Percentiles rank a stretch among this genome's conserved stretches.
Evolutionary conservation across 345 rosid genomes (phyloP).

Genomic region (Bruguiera gymnorhiza): DNA sequence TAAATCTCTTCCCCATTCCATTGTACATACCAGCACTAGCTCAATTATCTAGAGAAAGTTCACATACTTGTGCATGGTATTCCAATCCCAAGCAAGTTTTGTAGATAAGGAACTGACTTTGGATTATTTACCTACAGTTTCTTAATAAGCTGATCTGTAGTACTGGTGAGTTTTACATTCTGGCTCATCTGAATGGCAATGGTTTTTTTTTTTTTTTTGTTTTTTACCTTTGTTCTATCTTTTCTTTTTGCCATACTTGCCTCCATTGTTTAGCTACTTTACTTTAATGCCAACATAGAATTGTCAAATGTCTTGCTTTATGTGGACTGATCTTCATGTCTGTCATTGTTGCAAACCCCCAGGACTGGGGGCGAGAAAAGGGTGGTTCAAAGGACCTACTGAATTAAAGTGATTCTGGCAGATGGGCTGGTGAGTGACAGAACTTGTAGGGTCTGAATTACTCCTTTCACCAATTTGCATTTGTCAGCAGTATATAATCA

Average conservation of each 20-base stretch:
- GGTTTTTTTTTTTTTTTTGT: too few species aligned
- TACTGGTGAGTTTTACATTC: not conserved
- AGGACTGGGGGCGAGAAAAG: too few species aligned
- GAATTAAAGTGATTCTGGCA: not conserved
- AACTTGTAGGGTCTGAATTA: slow-evolving; percentile 2
- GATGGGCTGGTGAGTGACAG: not conserved
- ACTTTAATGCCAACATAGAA: not conserved
- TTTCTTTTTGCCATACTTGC: too few species aligned
- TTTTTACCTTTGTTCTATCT: too few species aligned
- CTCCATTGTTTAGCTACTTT: too few species aligned
- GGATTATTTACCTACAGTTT: slow-evolving; percentile 1
- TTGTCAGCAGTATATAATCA: slow-evolving; percentile 20
- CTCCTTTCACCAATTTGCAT: slow-evolving; percentile 9
- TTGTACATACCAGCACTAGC: slow-evolving; percentile 10
- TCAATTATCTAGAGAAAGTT: slow-evolving; percentile 13
- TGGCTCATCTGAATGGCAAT: not conserved
- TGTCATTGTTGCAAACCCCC: too few species aligned
- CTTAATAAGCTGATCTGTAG: not conserved
- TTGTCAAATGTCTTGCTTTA: not conserved
- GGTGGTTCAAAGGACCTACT: not conserved
- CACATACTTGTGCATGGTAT: not conserved
- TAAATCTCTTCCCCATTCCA: not conserved
- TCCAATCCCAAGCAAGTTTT: slow-evolving; percentile 17
- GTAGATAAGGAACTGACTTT: slow-evolving; percentile 5
- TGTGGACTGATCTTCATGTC: too few species aligned